A percentile compares a stretch with the other conserved stretches of the same genome.
These are phyloP conservation scores for Heliosperma pusillum DNA, from an alignment of 148 eudicot genomes.

Conservation along the genomic window DNA sequence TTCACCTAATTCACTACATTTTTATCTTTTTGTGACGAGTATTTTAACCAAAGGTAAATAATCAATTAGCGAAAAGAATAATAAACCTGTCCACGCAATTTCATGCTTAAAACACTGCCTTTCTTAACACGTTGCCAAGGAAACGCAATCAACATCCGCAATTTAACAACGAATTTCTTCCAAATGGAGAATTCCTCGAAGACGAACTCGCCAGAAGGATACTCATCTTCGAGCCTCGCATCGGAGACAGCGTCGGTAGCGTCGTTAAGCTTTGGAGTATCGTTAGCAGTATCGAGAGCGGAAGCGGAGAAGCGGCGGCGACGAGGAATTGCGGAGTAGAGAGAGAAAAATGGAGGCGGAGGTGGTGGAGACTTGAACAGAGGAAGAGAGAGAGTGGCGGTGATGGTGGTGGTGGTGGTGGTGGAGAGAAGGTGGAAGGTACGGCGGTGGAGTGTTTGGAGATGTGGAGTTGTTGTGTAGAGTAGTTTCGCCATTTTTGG, in stretches of 20 bases:
- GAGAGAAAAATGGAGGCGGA: slow-evolving; percentile 7
- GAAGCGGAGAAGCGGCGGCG: slow-evolving; percentile 24
- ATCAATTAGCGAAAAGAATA: background rate
- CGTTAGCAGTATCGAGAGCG: slow-evolving; percentile 27
- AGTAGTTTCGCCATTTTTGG: slow-evolving; percentile 40
- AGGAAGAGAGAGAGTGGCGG: slow-evolving; percentile 13
- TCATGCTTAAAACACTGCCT: slow-evolving; percentile 76
- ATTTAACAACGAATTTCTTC: slow-evolving; percentile 64
- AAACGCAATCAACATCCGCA: slow-evolving; percentile 63
- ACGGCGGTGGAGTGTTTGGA: slow-evolving; percentile 31
- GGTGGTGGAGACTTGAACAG: background rate
- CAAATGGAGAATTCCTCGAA: slow-evolving; percentile 45
- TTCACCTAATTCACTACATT: no score
- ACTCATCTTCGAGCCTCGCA: slow-evolving; percentile 24
- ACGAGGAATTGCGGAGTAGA: slow-evolving; percentile 17
- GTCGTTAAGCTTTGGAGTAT: slow-evolving; percentile 1
- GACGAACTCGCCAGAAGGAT: slow-evolving; percentile 80
- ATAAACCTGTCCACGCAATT: slow-evolving; percentile 83
- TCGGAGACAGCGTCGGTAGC: slow-evolving; percentile 1
- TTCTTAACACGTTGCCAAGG: slow-evolving; percentile 80
- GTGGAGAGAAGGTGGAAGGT: slow-evolving; percentile 22
- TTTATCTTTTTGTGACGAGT: no score
- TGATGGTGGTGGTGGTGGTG: slow-evolving; percentile 13
- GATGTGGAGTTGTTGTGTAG: slow-evolving; percentile 23
- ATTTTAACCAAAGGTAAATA: no score